phyloP scores from a whole-genome alignment of 1,284 basidiomycete species.

The Ganoderma lingzhi region DNA sequence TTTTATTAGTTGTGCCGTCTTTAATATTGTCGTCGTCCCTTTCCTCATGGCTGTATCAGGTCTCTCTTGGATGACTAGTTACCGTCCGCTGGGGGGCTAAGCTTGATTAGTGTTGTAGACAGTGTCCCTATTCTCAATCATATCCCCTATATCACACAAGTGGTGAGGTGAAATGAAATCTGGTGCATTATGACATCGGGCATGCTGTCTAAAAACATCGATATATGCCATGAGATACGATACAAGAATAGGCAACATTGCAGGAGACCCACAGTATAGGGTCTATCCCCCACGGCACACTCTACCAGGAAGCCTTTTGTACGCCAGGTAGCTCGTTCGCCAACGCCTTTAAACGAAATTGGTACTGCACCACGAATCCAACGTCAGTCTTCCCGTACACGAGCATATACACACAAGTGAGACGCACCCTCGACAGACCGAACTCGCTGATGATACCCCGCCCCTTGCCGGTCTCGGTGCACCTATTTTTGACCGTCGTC shows the following conservation, averaged over 20 bases:
- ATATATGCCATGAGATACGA: background rate
- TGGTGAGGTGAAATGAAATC: background rate
- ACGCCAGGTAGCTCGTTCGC: constrained; percentile 86
- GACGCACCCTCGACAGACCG: constrained; percentile 84
- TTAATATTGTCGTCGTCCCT: constrained; percentile 1
- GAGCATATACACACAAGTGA: background rate
- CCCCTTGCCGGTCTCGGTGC: constrained; percentile 84
- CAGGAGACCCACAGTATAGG: constrained; percentile 16
- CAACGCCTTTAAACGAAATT: constrained; percentile 88
- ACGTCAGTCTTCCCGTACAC: background rate
- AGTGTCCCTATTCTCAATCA: background rate
- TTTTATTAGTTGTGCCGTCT: constrained; percentile 6
- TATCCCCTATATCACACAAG: background rate
- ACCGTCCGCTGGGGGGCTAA: constrained; percentile 17
- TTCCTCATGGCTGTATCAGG: background rate
- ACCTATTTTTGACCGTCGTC: constrained; percentile 88
- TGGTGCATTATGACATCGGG: background rate
- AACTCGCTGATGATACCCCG: constrained; percentile 91
- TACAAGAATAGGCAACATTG: background rate
- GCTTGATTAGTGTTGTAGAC: constrained; percentile 12
- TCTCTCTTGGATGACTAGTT: constrained; percentile 10
- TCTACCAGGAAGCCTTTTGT: constrained; percentile 85
- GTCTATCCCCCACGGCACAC: background rate
- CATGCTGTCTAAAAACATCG: background rate
- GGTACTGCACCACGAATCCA: constrained; percentile 62